Percentiles rank a stretch among this genome's conserved stretches.
Evolutionary conservation across 83 land plant genomes (phyloP).

Genomic region (Thuja plicata): DNA sequence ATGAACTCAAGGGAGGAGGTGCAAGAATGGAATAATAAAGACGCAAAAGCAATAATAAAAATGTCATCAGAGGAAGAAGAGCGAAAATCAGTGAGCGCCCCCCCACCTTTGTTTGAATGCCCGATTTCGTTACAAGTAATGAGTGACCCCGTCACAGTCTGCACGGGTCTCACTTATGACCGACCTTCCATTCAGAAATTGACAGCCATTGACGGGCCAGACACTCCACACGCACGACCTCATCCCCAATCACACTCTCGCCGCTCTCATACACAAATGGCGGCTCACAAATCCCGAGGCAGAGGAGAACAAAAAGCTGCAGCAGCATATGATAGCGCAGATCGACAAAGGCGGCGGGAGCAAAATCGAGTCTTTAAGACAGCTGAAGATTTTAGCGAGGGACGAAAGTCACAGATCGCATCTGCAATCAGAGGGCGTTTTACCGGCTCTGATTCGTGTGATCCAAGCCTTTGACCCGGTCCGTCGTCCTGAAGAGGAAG

Average conservation of each 20-base stretch:
- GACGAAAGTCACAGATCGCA: background rate
- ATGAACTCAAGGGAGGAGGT: too few species aligned
- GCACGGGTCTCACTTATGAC: background rate
- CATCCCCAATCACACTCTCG: background rate
- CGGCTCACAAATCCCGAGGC: too few species aligned
- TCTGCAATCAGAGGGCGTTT: background rate
- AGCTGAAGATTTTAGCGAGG: background rate
- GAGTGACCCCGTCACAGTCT: background rate
- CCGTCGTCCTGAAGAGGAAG: background rate
- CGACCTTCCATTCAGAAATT: background rate
- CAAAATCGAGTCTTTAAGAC: background rate
- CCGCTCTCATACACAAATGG: background rate
- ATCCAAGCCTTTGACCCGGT: background rate
- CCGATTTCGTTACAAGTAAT: background rate
- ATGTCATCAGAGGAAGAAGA: background rate
- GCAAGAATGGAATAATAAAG: background rate
- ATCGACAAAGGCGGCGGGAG: background rate
- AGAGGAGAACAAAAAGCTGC: background rate
- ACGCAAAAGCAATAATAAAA: background rate
- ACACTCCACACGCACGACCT: background rate
- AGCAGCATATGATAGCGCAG: background rate
- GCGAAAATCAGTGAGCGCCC: background rate
- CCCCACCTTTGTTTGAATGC: background rate
- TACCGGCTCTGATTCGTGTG: background rate
- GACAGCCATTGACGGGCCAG: background rate